Percentiles rank a stretch among this genome's conserved stretches.
Conservation (phyloP, 1,139 yeast species). For the Diutina pseudorugosa region DNA sequence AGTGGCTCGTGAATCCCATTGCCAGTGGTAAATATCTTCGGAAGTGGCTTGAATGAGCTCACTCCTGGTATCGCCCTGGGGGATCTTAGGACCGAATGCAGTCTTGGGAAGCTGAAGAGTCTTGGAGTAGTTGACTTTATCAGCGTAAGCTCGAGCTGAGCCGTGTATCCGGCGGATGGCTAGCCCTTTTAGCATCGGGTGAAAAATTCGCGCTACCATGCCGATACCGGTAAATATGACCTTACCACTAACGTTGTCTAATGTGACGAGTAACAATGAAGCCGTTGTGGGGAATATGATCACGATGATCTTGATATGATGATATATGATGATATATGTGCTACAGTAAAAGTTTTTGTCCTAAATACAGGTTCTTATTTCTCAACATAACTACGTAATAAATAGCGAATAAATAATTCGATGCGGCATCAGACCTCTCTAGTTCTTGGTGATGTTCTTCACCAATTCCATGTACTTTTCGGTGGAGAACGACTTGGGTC, state of each 20-base stretch:
- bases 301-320: too few relatives aligned
- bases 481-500: conserved; percentile 93
- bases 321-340: too few relatives aligned
- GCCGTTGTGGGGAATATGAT: too few relatives aligned
- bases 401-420: conserved; percentile 3
- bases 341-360: not conserved
- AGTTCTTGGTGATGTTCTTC: conserved; percentile 28
- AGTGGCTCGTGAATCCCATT: conserved; percentile 10
- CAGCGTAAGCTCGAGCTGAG: not conserved
- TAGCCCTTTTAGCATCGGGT: not conserved
- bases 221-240: not conserved
- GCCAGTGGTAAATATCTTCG: conserved; percentile 26
- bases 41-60: conserved; percentile 18
- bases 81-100: conserved; percentile 29
- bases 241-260: too few relatives aligned
- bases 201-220: not conserved
- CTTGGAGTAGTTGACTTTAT: conserved; percentile 4
- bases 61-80: conserved; percentile 17
- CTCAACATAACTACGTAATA: conserved; percentile 4
- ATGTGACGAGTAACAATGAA: too few relatives aligned
- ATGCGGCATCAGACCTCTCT: not conserved
- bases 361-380: conserved; percentile 1
- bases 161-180: not conserved
- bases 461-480: conserved; percentile 55
- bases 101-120: conserved; percentile 32